Evolutionary conservation across 768 basidiomycete species (phyloP), one percentile per base, ranked within the genome.

Genomic region (Vishniacozyma victoriae): DNA sequence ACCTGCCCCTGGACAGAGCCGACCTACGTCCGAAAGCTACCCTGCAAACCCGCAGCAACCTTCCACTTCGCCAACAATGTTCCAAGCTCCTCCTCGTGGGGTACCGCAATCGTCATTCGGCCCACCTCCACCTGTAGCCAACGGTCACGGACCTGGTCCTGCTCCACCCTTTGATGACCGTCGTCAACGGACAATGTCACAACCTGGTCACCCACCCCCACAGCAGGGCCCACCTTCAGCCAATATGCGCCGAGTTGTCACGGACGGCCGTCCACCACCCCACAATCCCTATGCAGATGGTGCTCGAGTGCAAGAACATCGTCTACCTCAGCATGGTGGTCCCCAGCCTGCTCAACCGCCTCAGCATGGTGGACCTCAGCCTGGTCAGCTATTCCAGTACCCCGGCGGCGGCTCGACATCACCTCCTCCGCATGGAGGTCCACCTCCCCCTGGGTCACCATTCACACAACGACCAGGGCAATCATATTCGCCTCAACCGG

Each of bases 371-470:
- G 64, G 64, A 33, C 62, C 66, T 7, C 64, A 69, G 46, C 69
- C 67, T 5, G 67, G 69, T 22, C 65, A 71, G 51, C 50, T 69
- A 5, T 71, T 71, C 59, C 64, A 68, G 26, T 62, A 70, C 43
- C 64, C 71, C 9, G 47, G 50, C 35, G 43, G 44, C 6, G 43
- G 40, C 31, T 29, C 50, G 36, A 48, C 44, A 25, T 29, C 47
- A n/a, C 37, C 43, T 7, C 23, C 13, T 15, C 25, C 44, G 16
- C 18, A 6, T 25, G 18, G 29, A 12, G 33, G 49, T 15, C 58
- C 50, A 1, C 49, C 52, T 41, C 55, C 50, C 22, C 57, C 41
- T 19, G 36, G 43, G 45, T 33, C 29, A 33, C 29, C 29, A 9
- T 9, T 33, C n/a, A 9, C 29, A 33, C 55, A 39, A 12, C 44